Conservation (phyloP, 306 rosid genomes). For the Cercis canadensis region DNA sequence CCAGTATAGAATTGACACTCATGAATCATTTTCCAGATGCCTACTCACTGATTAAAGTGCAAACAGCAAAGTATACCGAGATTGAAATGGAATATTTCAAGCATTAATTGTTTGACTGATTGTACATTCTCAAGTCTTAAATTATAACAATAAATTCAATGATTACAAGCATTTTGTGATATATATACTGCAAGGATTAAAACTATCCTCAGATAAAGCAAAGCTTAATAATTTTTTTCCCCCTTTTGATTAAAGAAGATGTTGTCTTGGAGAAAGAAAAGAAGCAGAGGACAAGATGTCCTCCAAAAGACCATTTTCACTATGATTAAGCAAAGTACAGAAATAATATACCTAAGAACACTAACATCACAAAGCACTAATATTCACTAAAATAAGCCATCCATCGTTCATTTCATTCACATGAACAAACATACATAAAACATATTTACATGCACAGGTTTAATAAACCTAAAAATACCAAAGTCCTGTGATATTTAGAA, state of each 20-base stretch:
- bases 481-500: slow-evolving; percentile 25
- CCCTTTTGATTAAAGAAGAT: background rate
- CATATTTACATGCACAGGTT: slow-evolving; percentile 4
- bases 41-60: background rate
- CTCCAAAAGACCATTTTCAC: background rate
- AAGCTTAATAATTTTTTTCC: background rate
- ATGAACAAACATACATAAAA: slow-evolving; percentile 16
- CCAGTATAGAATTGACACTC: background rate
- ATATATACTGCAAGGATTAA: background rate
- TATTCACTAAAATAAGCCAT: background rate
- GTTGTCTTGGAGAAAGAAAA: background rate
- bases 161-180: background rate
- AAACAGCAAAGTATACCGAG: background rate
- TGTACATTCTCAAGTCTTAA: background rate
- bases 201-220: background rate
- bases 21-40: slow-evolving; percentile 20
- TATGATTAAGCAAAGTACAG: background rate
- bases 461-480: background rate
- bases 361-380: slow-evolving; percentile 16
- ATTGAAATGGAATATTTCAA: background rate
- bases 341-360: slow-evolving; percentile 2
- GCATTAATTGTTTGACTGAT: background rate
- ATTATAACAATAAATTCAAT: background rate
- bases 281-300: slow-evolving; percentile 3
- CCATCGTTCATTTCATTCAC: background rate